These are phyloP conservation scores for Phytophthora foliorum DNA, from an alignment of 352 stramenopile species.

Conservation along the genomic window DNA sequence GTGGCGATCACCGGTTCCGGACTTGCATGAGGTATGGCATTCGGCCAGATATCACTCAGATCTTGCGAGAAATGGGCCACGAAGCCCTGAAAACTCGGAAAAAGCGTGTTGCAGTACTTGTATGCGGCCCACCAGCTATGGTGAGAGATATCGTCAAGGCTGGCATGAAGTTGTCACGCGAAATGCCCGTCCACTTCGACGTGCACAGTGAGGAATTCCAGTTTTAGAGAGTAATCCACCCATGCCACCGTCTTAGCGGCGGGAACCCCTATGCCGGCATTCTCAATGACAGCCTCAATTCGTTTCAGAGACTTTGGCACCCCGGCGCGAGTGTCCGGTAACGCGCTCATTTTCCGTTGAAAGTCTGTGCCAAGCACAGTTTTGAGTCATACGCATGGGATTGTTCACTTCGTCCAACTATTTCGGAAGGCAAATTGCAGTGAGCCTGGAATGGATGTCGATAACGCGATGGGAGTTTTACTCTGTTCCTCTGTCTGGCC, in stretches of 20 bases:
- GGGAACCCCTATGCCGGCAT: no score
- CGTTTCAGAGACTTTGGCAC: neutral
- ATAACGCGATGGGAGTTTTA: neutral
- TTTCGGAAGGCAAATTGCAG: neutral
- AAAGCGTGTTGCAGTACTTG: conserved; percentile 36
- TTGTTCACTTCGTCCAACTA: conserved; percentile 3
- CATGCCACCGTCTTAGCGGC: no score
- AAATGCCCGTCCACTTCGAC: conserved; percentile 37
- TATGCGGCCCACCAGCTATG: conserved; percentile 39
- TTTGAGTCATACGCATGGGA: conserved; percentile 9
- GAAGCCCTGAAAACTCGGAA: conserved; percentile 22
- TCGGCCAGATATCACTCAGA: conserved; percentile 26
- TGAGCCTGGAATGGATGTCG: neutral
- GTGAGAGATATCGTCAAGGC: conserved; percentile 22
- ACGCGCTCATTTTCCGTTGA: neutral
- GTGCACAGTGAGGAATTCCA: conserved; percentile 33
- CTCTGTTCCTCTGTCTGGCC: neutral
- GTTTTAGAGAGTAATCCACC: conserved; percentile 10
- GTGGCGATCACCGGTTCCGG: conserved; percentile 23
- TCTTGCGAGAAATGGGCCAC: conserved; percentile 24
- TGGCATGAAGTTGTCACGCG: conserved; percentile 11
- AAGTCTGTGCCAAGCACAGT: no score
- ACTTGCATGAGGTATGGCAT: conserved; percentile 29
- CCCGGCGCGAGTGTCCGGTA: neutral
- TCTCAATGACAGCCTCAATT: conserved; percentile 3